Percentiles rank a stretch among this genome's conserved stretches.
Conservation (phyloP, 2,329 filamentous ascomycete species). For the Penicillium sp. region DNA sequence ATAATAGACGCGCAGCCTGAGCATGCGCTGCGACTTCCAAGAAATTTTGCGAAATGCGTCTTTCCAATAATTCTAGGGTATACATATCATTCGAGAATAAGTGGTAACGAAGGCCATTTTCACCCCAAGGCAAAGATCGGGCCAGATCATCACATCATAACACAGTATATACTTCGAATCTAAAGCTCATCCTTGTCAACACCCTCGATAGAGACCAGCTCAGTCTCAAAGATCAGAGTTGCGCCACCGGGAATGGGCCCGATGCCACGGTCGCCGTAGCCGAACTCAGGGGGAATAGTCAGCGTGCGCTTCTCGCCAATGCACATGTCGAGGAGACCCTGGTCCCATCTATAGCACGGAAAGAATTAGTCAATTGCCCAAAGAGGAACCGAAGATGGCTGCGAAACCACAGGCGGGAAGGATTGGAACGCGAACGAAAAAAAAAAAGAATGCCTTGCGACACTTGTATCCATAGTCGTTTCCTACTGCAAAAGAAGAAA, state of each 20-base stretch:
- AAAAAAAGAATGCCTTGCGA: background rate
- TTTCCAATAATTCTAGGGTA: conserved; percentile 1
- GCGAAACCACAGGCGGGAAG: background rate
- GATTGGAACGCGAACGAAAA: background rate
- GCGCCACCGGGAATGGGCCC: conserved; percentile 83
- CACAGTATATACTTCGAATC: conserved; percentile 12
- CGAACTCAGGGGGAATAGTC: conserved; percentile 84
- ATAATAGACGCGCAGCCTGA: conserved; percentile 2
- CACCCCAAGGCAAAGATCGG: background rate
- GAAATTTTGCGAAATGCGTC: background rate
- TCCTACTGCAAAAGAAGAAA: background rate
- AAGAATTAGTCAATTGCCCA: background rate
- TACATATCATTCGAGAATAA: conserved; percentile 9
- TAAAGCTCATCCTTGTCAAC: conserved; percentile 58
- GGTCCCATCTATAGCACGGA: conserved; percentile 70
- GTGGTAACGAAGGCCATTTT: background rate
- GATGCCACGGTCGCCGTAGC: conserved; percentile 74
- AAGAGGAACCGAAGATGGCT: background rate
- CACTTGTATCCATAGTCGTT: background rate
- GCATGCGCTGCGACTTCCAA: background rate
- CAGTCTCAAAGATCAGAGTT: conserved; percentile 89
- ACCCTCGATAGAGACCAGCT: conserved; percentile 81
- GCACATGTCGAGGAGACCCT: conserved; percentile 91
- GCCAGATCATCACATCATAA: background rate
- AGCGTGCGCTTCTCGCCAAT: conserved; percentile 89